phyloP scores from a whole-genome alignment of 2,329 filamentous ascomycete genomes.

The Pseudocercospora crystallina region DNA sequence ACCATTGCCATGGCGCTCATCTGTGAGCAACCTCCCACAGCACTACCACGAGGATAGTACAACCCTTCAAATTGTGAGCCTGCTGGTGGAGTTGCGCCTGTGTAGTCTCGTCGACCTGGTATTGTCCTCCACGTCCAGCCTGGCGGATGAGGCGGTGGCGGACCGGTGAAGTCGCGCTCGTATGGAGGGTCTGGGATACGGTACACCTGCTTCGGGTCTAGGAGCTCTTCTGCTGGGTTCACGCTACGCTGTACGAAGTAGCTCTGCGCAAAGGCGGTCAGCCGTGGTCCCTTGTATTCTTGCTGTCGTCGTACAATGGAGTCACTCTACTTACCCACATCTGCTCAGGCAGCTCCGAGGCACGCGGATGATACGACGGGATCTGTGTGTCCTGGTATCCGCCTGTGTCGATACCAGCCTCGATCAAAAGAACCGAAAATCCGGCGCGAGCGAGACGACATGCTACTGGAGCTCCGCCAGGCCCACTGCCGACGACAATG shows the following conservation, averaged over 20 bases:
- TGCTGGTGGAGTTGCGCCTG: slow-evolving; percentile 48
- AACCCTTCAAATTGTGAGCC: slow-evolving; percentile 24
- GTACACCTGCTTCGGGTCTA: slow-evolving; percentile 10
- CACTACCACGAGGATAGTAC: slow-evolving; percentile 58
- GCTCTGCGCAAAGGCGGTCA: slow-evolving; percentile 34
- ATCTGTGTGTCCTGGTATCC: slow-evolving; percentile 43
- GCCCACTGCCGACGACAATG: slow-evolving; percentile 60
- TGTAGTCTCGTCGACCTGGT: slow-evolving; percentile 50
- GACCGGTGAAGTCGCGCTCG: slow-evolving; percentile 5
- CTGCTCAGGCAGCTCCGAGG: slow-evolving; percentile 11
- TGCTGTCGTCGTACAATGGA: slow-evolving; percentile 48
- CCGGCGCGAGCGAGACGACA: slow-evolving; percentile 60
- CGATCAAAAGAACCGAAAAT: slow-evolving; percentile 59
- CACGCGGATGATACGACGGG: slow-evolving; percentile 11
- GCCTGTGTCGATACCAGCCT: slow-evolving; percentile 59
- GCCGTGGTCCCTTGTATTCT: slow-evolving; percentile 36
- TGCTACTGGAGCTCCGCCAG: slow-evolving; percentile 59
- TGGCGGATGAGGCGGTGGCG: slow-evolving; percentile 1
- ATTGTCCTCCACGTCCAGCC: slow-evolving; percentile 38
- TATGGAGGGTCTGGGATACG: slow-evolving; percentile 1
- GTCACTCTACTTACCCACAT: slow-evolving; percentile 5
- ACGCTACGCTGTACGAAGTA: slow-evolving; percentile 8
- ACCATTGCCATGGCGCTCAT: slow-evolving; percentile 62
- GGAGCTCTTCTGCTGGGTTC: slow-evolving; percentile 3
- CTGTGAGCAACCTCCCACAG: slow-evolving; percentile 57